These are phyloP conservation scores for Fusarium coffeatum DNA, from an alignment of 2,329 filamentous ascomycete genomes.

Conservation along the genomic window DNA sequence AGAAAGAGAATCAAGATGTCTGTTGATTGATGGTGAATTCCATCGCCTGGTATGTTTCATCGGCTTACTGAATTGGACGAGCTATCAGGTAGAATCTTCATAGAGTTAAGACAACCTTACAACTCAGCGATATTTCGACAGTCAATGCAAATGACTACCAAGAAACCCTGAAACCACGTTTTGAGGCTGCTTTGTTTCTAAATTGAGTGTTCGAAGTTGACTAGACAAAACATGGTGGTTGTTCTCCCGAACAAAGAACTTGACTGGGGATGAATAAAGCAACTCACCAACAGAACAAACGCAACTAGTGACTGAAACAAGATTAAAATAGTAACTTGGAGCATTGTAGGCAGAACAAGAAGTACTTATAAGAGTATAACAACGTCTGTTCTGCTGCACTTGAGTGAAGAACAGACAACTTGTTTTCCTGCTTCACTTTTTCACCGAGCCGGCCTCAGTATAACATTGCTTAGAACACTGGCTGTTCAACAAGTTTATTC, in stretches of 20 bases:
- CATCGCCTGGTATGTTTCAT: not conserved
- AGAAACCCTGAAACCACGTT: not conserved
- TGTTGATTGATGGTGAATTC: not conserved
- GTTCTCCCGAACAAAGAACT: constrained; percentile 27
- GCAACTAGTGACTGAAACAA: constrained; percentile 17
- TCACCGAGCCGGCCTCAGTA: constrained; percentile 22
- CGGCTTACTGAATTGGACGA: not conserved
- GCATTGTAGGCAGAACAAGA: not conserved
- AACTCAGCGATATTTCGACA: constrained; percentile 3
- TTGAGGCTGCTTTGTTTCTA: not conserved
- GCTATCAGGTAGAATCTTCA: not conserved
- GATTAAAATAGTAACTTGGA: constrained; percentile 23
- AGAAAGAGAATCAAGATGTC: not conserved
- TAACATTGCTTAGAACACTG: constrained; percentile 4
- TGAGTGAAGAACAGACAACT: not conserved
- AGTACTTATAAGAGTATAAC: not conserved
- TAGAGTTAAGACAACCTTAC: not conserved
- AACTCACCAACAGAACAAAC: constrained; percentile 16
- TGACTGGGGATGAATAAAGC: not conserved
- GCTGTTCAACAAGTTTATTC: constrained; percentile 17
- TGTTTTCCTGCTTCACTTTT: not conserved
- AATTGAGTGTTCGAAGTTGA: not conserved
- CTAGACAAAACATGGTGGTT: not conserved
- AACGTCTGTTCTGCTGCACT: not conserved
- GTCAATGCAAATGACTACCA: too few relatives aligned